Conservation (phyloP, 2,329 filamentous ascomycete genomes). For the Cylindrodendrum hubeiense region DNA sequence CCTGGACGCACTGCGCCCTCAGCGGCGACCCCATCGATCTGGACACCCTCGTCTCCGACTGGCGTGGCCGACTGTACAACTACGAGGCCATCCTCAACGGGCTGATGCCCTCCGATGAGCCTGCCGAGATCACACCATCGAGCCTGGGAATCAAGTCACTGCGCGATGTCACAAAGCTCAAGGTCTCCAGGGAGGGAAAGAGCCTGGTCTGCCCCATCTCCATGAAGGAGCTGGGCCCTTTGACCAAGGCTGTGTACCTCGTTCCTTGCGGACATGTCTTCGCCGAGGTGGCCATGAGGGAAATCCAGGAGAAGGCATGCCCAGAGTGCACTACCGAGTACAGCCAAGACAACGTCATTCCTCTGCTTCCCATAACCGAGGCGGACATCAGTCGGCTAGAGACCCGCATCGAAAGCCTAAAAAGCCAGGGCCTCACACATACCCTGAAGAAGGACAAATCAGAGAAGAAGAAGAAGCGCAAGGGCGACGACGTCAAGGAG, state of each 20-base stretch:
- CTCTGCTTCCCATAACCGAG: conserved; percentile 80
- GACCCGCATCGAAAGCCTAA: conserved; percentile 76
- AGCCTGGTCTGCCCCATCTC: conserved; percentile 89
- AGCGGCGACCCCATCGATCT: conserved; percentile 79
- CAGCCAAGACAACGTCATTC: conserved; percentile 80
- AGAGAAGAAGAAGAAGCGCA: conserved; percentile 79
- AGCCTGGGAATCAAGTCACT: conserved; percentile 79
- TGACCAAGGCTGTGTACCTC: conserved; percentile 85
- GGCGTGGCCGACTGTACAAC: conserved; percentile 88
- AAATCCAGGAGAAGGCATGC: conserved; percentile 74
- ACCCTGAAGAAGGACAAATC: conserved; percentile 85
- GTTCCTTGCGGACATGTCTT: conserved; percentile 98
- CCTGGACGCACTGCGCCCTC: conserved; percentile 90
- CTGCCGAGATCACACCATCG: conserved; percentile 60
- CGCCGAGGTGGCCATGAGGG: conserved; percentile 85
- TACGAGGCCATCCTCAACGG: conserved; percentile 87
- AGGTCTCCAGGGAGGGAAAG: conserved; percentile 69
- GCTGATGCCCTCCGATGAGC: conserved; percentile 70
- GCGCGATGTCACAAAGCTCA: conserved; percentile 88
- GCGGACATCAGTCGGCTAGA: conserved; percentile 77
- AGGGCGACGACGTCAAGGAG: conserved; percentile 52
- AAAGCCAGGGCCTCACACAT: conserved; percentile 81
- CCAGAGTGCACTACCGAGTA: conserved; percentile 84
- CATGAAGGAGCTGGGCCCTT: conserved; percentile 84
- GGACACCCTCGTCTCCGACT: conserved; percentile 86